phyloP scores from a whole-genome alignment of 164 flowering plant species.

The Vitis rupestris region DNA sequence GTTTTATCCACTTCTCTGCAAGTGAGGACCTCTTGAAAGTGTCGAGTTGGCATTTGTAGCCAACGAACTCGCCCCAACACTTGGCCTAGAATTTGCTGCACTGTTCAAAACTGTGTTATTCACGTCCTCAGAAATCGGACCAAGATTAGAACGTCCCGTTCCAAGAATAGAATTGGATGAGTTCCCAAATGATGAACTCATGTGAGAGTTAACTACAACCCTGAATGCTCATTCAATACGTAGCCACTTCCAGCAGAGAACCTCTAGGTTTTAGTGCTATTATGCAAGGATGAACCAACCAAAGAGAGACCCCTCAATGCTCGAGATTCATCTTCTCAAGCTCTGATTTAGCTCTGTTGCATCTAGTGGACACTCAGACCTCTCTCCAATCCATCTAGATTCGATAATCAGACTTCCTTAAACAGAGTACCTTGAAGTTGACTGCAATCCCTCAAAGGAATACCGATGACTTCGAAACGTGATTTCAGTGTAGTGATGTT shows the following conservation, averaged over 20 bases:
- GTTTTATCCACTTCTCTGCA: constrained; percentile 77
- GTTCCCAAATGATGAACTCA: constrained; percentile 76
- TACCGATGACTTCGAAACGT: no score
- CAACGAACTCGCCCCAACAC: constrained; percentile 93
- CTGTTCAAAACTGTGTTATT: constrained; percentile 59
- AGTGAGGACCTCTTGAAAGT: constrained; percentile 86
- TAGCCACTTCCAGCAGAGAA: constrained; percentile 48
- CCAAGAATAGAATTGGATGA: constrained; percentile 60
- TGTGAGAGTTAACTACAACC: constrained; percentile 50
- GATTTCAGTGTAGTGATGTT: no score
- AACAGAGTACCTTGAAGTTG: no score
- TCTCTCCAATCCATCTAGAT: no score
- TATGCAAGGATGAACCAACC: constrained; percentile 61
- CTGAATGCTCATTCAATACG: constrained; percentile 39
- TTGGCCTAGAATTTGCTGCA: constrained; percentile 81
- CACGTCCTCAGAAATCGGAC: constrained; percentile 69
- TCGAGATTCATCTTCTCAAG: constrained; percentile 57
- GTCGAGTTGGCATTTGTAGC: constrained; percentile 96
- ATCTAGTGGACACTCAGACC: no score
- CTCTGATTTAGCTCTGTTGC: no score
- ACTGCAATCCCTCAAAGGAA: no score
- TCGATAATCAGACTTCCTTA: no score
- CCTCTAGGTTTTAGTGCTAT: constrained; percentile 46
- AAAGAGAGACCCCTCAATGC: constrained; percentile 56
- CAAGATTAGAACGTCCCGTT: constrained; percentile 48